phyloP scores from a whole-genome alignment of 2,329 filamentous ascomycete genomes.

The Cladosporium sp. region DNA sequence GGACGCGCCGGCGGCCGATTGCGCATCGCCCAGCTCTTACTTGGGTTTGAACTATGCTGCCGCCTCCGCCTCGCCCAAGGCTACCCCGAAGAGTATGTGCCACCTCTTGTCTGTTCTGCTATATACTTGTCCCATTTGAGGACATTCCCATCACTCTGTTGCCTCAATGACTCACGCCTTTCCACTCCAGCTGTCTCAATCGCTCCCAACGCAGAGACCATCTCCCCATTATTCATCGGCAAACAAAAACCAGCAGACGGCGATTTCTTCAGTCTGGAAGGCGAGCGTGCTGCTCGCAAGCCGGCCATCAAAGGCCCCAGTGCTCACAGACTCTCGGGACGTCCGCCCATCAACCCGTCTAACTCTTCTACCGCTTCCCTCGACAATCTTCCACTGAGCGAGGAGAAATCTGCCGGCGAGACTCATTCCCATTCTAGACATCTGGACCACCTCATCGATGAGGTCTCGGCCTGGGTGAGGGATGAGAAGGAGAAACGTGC shows the following conservation, averaged over 20 bases:
- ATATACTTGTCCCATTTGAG: no score
- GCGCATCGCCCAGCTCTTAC: slow-evolving; percentile 27
- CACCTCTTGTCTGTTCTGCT: not conserved
- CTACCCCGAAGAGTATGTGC: slow-evolving; percentile 27
- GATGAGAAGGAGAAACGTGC: slow-evolving; percentile 69
- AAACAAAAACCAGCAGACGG: slow-evolving; percentile 43
- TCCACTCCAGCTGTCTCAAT: slow-evolving; percentile 42
- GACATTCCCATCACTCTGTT: not conserved
- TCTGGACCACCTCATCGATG: slow-evolving; percentile 54
- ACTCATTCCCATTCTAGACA: slow-evolving; percentile 8
- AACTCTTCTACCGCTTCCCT: slow-evolving; percentile 3
- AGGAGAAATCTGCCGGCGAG: not conserved
- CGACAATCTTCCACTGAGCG: slow-evolving; percentile 1
- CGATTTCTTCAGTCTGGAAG: slow-evolving; percentile 37
- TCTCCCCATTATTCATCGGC: slow-evolving; percentile 44
- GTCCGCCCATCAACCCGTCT: slow-evolving; percentile 28
- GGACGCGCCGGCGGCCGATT: slow-evolving; percentile 7
- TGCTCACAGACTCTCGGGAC: slow-evolving; percentile 38
- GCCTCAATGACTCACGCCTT: not conserved
- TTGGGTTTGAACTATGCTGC: slow-evolving; percentile 19
- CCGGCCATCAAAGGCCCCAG: slow-evolving; percentile 37
- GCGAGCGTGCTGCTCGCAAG: slow-evolving; percentile 30
- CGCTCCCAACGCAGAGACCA: slow-evolving; percentile 39
- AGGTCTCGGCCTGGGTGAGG: slow-evolving; percentile 80
- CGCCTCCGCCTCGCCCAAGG: slow-evolving; percentile 18